Percentiles rank a stretch among this genome's conserved stretches.
These are phyloP conservation scores for Anthracocystis setariae DNA, from an alignment of 1,284 basidiomycete genomes.

Conservation along the genomic window DNA sequence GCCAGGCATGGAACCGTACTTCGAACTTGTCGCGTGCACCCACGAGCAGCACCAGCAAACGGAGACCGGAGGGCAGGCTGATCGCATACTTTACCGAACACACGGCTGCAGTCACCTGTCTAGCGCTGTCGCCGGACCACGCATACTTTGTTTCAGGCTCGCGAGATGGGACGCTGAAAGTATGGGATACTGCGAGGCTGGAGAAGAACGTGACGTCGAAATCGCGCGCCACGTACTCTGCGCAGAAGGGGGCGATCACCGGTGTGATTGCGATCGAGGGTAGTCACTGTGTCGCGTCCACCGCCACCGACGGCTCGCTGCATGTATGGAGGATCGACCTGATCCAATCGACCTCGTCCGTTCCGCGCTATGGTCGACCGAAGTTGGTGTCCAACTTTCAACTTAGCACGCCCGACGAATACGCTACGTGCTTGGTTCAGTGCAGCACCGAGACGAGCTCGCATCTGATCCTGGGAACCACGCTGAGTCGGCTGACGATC, in stretches of 20 bases:
- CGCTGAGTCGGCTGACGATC: slow-evolving; percentile 79
- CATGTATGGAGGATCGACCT: slow-evolving; percentile 69
- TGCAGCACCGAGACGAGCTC: slow-evolving; percentile 47
- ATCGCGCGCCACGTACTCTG: slow-evolving; percentile 67
- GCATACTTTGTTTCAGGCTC: slow-evolving; percentile 91
- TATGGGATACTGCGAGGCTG: slow-evolving; percentile 82
- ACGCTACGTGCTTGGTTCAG: slow-evolving; percentile 64
- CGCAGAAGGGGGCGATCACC: slow-evolving; percentile 67
- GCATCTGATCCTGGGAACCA: slow-evolving; percentile 81
- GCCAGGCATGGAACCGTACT: slow-evolving; percentile 10
- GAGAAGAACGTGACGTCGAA: slow-evolving; percentile 76
- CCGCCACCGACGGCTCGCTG: slow-evolving; percentile 68
- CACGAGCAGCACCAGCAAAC: slow-evolving; percentile 47
- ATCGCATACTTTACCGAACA: slow-evolving; percentile 70
- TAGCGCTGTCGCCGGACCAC: slow-evolving; percentile 91
- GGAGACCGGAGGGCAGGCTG: slow-evolving; percentile 60
- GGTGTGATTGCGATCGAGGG: slow-evolving; percentile 65
- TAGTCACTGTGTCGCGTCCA: slow-evolving; percentile 69
- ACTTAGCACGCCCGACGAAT: slow-evolving; percentile 65
- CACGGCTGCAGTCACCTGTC: slow-evolving; percentile 73
- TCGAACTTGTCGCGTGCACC: slow-evolving; percentile 27
- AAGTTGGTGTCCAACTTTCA: slow-evolving; percentile 67
- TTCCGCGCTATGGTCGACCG: slow-evolving; percentile 68
- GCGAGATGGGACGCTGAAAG: slow-evolving; percentile 82
- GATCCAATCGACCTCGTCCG: slow-evolving; percentile 48